A percentile compares a stretch with the other conserved stretches of the same genome.
These are phyloP conservation scores for Cadophora gregata DNA, from an alignment of 2,329 filamentous ascomycete genomes.

Conservation along the genomic window DNA sequence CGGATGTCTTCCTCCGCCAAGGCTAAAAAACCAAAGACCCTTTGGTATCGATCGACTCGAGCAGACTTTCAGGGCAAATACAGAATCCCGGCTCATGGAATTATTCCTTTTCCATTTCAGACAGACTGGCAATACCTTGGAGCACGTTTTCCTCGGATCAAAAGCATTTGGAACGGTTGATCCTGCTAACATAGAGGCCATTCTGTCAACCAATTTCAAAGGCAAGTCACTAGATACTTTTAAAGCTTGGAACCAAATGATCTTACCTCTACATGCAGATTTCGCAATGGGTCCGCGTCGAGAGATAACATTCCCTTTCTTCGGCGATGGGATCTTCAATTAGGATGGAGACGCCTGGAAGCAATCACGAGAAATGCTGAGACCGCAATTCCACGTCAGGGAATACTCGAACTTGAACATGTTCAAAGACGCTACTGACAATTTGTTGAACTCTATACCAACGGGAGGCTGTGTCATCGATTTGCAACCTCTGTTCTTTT, in stretches of 20 bases:
- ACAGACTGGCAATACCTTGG: slow-evolving; percentile 27
- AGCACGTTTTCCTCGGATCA: slow-evolving; percentile 43
- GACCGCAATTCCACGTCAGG: slow-evolving; percentile 57
- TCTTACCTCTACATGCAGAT: slow-evolving; percentile 40
- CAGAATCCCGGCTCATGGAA: not conserved
- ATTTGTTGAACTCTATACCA: not conserved
- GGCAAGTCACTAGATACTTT: slow-evolving; percentile 27
- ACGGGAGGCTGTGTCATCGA: not conserved
- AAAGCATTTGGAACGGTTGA: slow-evolving; percentile 41
- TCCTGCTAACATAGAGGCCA: slow-evolving; percentile 40
- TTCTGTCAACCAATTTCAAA: slow-evolving; percentile 38
- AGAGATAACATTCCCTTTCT: slow-evolving; percentile 52
- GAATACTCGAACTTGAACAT: slow-evolving; percentile 55
- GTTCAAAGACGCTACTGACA: slow-evolving; percentile 58
- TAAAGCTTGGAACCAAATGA: not conserved
- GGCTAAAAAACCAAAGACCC: not conserved
- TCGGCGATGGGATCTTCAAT: slow-evolving; percentile 61
- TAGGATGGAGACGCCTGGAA: slow-evolving; percentile 54
- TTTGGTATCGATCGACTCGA: not conserved
- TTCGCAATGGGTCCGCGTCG: slow-evolving; percentile 54
- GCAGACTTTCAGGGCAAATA: not conserved
- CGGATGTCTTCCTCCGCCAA: not conserved
- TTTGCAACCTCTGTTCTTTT: slow-evolving; percentile 48
- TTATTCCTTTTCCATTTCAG: not conserved
- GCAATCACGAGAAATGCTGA: slow-evolving; percentile 55